A percentile compares a stretch with the other conserved stretches of the same genome.
Evolutionary conservation across 2,329 filamentous ascomycete genomes (phyloP).

Genomic region (Pseudovirgaria hyperparasitica): DNA sequence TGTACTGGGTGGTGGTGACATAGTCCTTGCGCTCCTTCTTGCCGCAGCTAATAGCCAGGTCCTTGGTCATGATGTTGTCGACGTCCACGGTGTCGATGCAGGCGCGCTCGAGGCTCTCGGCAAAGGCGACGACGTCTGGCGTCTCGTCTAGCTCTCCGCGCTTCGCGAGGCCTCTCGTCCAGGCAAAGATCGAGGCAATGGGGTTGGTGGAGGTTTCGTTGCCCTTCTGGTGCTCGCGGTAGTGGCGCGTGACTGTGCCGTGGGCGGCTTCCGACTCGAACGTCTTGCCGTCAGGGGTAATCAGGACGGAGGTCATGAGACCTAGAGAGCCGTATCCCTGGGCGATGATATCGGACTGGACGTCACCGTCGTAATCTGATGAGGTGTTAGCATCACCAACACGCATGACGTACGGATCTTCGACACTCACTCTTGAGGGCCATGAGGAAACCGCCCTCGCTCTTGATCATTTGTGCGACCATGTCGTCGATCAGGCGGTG

Average conservation of each 20-base stretch:
- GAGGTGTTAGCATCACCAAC: constrained; percentile 10
- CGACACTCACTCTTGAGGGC: constrained; percentile 93
- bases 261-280: constrained; percentile 97
- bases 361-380: constrained; percentile 93
- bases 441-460: constrained; percentile 89
- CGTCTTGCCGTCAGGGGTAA: constrained; percentile 91
- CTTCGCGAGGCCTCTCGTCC: constrained; percentile 89
- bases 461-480: constrained; percentile 99
- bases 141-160: constrained; percentile 85
- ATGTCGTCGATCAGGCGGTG: constrained; percentile 98
- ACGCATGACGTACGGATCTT: neutral
- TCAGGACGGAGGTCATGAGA: constrained; percentile 95
- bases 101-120: constrained; percentile 81
- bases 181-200: constrained; percentile 97
- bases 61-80: constrained; percentile 98
- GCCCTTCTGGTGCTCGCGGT: constrained; percentile 97
- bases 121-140: constrained; percentile 84
- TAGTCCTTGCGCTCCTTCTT: constrained; percentile 74
- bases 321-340: constrained; percentile 97
- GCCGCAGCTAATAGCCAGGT: constrained; percentile 87
- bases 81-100: constrained; percentile 89
- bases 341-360: constrained; percentile 95
- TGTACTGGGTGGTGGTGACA: constrained; percentile 81
- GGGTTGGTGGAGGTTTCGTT: constrained; percentile 96
- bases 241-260: constrained; percentile 96